Percentiles rank a stretch among this genome's conserved stretches.
Evolutionary conservation across 78 protist species (phyloP).

Genomic region (Emiliania huxleyi): DNA sequence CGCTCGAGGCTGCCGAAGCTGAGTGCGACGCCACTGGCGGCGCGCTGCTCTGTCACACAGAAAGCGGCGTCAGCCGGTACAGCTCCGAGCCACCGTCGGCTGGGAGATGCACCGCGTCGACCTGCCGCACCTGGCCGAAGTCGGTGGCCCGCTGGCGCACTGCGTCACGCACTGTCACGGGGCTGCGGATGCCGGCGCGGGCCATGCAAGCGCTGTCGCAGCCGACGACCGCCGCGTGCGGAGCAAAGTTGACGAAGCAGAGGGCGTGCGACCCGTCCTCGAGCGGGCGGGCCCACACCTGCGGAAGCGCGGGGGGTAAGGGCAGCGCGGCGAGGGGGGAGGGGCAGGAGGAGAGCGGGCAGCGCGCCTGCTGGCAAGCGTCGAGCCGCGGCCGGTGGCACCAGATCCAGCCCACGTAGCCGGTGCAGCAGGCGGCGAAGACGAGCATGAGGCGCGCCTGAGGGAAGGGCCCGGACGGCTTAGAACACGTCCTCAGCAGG

Average conservation of each 20-base stretch:
- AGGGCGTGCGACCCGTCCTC: background rate
- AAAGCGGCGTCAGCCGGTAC: background rate
- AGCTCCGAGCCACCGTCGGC: background rate
- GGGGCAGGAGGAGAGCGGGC: too few species aligned
- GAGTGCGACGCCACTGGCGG: too few species aligned
- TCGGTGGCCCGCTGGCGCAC: background rate
- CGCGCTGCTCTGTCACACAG: too few species aligned
- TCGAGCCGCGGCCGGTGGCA: background rate
- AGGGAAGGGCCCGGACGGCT: background rate
- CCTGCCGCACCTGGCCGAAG: background rate
- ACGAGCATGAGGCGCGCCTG: background rate
- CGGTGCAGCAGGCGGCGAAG: background rate
- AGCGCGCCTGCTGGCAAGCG: slow-evolving; percentile 7
- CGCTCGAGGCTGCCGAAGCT: too few species aligned
- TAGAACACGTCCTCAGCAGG: background rate
- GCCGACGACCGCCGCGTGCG: background rate
- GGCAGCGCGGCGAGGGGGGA: too few species aligned
- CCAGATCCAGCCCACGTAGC: too few species aligned
- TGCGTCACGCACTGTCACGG: background rate
- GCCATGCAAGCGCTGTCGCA: background rate
- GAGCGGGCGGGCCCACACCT: slow-evolving; percentile 24
- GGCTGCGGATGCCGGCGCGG: background rate
- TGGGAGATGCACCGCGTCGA: background rate
- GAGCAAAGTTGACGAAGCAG: background rate
- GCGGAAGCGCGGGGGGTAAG: too few species aligned